Evolutionary conservation across 345 rosid species (phyloP).

Genomic region (Acer campestre): DNA sequence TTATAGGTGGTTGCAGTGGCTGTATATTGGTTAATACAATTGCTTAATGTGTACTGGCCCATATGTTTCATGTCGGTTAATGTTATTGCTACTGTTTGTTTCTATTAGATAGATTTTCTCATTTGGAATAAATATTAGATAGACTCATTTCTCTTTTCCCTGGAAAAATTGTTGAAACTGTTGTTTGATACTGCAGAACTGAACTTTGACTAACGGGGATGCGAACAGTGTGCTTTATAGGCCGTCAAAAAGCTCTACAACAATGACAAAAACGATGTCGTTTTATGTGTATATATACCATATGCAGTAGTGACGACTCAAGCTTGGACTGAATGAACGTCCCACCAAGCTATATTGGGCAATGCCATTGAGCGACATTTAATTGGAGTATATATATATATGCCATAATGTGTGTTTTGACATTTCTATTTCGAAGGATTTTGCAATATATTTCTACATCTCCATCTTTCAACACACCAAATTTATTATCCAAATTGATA

Average conservation of each 20-base stretch:
- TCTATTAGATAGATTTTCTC: not conserved
- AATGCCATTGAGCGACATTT: no score
- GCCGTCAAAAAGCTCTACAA: conserved; percentile 12
- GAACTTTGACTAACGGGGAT: not conserved
- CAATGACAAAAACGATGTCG: no score
- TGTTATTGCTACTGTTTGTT: not conserved
- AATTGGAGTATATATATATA: no score
- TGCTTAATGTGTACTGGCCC: not conserved
- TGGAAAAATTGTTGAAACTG: conserved; percentile 16
- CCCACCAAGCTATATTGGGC: no score
- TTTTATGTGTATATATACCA: no score
- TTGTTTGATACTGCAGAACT: conserved; percentile 5
- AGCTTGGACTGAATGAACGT: no score
- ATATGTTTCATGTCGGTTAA: not conserved
- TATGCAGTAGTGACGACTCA: no score
- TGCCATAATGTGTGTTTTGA: no score
- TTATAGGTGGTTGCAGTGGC: not conserved
- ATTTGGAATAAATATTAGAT: not conserved
- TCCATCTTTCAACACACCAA: no score
- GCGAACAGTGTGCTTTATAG: not conserved
- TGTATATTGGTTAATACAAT: not conserved
- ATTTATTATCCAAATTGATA: no score
- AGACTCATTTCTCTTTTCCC: conserved; percentile 1
- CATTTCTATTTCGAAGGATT: no score
- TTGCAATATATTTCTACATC: no score